Base-by-base conservation (phyloP, 2,329 filamentous ascomycete genomes). In the Ustilaginoidea virens region DNA sequence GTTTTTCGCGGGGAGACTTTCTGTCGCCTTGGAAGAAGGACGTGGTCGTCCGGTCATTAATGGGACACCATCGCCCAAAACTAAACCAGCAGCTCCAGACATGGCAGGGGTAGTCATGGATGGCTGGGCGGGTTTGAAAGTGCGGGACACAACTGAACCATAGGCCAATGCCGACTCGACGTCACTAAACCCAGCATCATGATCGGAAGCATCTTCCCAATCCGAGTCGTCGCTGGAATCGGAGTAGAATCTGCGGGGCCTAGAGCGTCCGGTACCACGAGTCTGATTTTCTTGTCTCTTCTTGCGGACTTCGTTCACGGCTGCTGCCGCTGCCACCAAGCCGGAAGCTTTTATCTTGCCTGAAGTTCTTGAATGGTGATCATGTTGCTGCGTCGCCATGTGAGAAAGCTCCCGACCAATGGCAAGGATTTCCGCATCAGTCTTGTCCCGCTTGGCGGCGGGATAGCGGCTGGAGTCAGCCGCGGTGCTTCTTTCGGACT, bases 391-490 rank as follows among this genome's bases (percentile, higher is more conserved):
- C 33, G 53, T 56, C 11, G 66, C 66, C 24, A 71, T 49, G 38
- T 66, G 56, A 22, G 61, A 60, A 27, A 73, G 57, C 42, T 68
- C 56, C 31, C 63, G 59, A 10, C 68, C 68, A 24, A 73, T 54
- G 32, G 61, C 58, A 31, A 67, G 44, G 18, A 73, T 72, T 47
- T 73, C 68, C 34, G 69, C 65, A 34, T 71, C 66, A 2, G 64
- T 62, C 40, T 61, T 58, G 31, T 49, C 52, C 19, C 53, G 27
- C 16, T 33, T 45, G 33, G 37, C 31, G 9, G 39, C 12, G 14
- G 23, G 25, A 10, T 25, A 13, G 9, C 32, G 27, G 12, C 23
- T 29, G 20, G 29, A 32, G 11, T 12, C 17, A 16, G 29, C 31
- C 12, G 23, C 7, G 18, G 18, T 15, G 26, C 14, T 17, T 12